Conservation (phyloP, 495 filamentous ascomycete species). For the Neurospora terricola region DNA sequence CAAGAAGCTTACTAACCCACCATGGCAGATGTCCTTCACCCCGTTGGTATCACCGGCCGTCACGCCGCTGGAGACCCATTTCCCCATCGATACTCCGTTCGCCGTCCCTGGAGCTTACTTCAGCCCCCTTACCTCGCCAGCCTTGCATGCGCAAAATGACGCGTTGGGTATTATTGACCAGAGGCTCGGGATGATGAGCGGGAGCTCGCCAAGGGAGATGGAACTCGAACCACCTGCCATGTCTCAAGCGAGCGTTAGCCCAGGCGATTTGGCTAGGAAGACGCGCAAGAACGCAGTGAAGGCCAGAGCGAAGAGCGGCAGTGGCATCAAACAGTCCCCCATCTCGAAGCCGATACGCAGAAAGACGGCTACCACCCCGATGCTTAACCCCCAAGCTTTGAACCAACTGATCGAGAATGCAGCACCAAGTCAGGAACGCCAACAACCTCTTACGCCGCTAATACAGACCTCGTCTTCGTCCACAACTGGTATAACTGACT, state of each 20-base stretch:
- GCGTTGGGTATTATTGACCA: slow-evolving; percentile 33
- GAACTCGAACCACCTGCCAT: slow-evolving; percentile 25
- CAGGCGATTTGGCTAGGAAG: slow-evolving; percentile 36
- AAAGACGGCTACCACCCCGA: slow-evolving; percentile 46
- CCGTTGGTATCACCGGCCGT: slow-evolving; percentile 92
- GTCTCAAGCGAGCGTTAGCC: slow-evolving; percentile 23
- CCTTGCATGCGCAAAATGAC: slow-evolving; percentile 70
- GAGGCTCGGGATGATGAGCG: slow-evolving; percentile 24
- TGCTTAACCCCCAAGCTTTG: slow-evolving; percentile 45
- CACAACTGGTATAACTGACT: slow-evolving; percentile 28
- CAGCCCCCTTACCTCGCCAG: slow-evolving; percentile 86
- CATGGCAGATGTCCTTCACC: slow-evolving; percentile 70
- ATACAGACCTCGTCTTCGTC: slow-evolving; percentile 26
- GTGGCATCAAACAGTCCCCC: slow-evolving; percentile 64
- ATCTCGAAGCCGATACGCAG: slow-evolving; percentile 71
- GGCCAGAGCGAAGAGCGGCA: slow-evolving; percentile 29
- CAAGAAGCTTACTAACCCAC: slow-evolving; percentile 20
- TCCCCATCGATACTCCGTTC: slow-evolving; percentile 67
- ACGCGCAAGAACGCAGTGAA: slow-evolving; percentile 35
- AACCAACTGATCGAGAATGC: slow-evolving; percentile 37
- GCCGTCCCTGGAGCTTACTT: slow-evolving; percentile 83
- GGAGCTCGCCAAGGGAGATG: slow-evolving; percentile 37
- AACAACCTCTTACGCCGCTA: slow-evolving; percentile 10
- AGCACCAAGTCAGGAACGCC: slow-evolving; percentile 6
- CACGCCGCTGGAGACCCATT: slow-evolving; percentile 79